Evolutionary conservation across 2,329 filamentous ascomycete genomes (phyloP), one percentile per base, ranked within the genome.

Genomic region (Tympanopsis confertula): DNA sequence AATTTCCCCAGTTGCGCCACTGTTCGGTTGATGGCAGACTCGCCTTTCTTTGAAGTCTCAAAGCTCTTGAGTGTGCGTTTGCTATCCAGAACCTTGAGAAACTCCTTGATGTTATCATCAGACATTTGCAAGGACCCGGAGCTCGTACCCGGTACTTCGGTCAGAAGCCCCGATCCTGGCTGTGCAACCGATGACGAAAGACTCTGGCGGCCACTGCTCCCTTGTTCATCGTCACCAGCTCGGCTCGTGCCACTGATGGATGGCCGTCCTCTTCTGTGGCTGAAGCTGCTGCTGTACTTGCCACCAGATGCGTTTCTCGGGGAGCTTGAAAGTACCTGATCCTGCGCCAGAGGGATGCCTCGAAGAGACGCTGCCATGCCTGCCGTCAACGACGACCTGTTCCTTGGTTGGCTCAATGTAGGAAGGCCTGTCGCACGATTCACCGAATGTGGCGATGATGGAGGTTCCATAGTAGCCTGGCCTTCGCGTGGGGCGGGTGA

Each of bases 231-330:
- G 38, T 86, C 82, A 1, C 57, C 63, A 2, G 65, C 66, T 44
- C 71, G 79, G 51, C 80, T 85, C 15, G 74, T 70, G 15, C 82
- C 82, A 20, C 83, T 81, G 40, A 82, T 82, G 0, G 87, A 93
- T 18, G 80, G 75, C 33, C 87, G 76, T 19, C 75, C 81, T 39
- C 85, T 77, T 35, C 91, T 77, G 54, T 94, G 86, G 5, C 82
- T 84, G 51, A 98, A 98, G 51, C 88, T 94, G 57, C 89, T 96
- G 57, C 86, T 94, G 54, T 93, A 96, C 35, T 85, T 78, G 42
- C 78, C 80, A n/a, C 84, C 78, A 0, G 82, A 77, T 5, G 77
- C 70, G 4, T 86, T 85, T 43, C 82, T 83, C 2, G 89, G 87
- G 5, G 87, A 94, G 39, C 82, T 77, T 4, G 81, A 78, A 24